phyloP scores from a whole-genome alignment of 345 rosid genomes.

The Arabidopsis suecica region DNA sequence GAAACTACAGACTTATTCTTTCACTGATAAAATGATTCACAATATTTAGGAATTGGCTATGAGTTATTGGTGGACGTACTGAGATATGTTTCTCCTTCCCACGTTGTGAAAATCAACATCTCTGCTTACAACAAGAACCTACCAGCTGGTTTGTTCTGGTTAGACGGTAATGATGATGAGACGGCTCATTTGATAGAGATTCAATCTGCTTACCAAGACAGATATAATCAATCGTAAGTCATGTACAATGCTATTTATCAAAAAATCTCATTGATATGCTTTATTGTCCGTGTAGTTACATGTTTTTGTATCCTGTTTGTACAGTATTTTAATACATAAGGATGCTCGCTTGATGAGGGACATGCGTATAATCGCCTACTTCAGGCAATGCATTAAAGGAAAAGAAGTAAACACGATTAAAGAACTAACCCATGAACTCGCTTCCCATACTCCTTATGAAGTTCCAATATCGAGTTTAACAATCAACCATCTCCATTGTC shows the following conservation, averaged over 20 bases:
- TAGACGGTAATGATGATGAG: constrained; percentile 49
- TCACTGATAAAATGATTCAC: constrained; percentile 12
- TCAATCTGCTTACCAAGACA: constrained; percentile 64
- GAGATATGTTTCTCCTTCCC: constrained; percentile 72
- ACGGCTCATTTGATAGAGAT: constrained; percentile 70
- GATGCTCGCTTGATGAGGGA: constrained; percentile 81
- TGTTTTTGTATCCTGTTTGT: constrained; percentile 22
- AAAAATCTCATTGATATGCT: constrained; percentile 16
- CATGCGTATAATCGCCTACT: constrained; percentile 75
- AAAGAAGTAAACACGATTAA: constrained; percentile 65
- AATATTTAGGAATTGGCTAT: constrained; percentile 80
- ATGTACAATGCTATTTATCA: constrained; percentile 19
- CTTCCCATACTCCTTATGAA: constrained; percentile 87
- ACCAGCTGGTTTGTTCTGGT: constrained; percentile 86
- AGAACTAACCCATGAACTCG: constrained; percentile 84
- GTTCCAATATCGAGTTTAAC: constrained; percentile 77
- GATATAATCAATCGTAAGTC: constrained; percentile 80
- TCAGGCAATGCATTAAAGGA: constrained; percentile 79
- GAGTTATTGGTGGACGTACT: constrained; percentile 77
- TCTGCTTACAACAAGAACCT: constrained; percentile 72
- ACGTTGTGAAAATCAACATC: constrained; percentile 86
- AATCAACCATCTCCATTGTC: constrained; percentile 79
- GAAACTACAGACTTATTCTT: neutral
- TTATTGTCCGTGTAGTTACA: neutral
- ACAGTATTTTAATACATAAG: constrained; percentile 66